Evolutionary conservation across 441 rosid species (phyloP).

Genomic region (Metrosideros polymorpha): DNA sequence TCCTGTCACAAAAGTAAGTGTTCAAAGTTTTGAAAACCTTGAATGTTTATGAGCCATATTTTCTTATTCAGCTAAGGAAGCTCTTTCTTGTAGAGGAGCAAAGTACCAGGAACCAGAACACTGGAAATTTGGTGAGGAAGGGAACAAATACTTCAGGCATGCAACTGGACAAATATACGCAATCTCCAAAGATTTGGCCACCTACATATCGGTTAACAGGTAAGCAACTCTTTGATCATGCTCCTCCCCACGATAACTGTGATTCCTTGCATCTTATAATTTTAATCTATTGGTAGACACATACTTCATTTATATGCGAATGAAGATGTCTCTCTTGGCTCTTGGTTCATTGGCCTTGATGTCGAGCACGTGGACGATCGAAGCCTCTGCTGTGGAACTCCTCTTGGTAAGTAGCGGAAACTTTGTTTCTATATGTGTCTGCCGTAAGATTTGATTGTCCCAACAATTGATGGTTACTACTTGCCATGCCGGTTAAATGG

Average conservation of each 20-base stretch:
- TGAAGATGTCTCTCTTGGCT: slow-evolving; percentile 90
- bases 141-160: slow-evolving; percentile 81
- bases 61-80: background rate
- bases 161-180: slow-evolving; percentile 89
- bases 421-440: background rate
- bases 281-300: slow-evolving; percentile 23
- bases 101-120: slow-evolving; percentile 90
- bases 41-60: background rate
- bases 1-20: slow-evolving; percentile 77
- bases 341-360: slow-evolving; percentile 96
- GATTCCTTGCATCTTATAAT: background rate
- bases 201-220: slow-evolving; percentile 74
- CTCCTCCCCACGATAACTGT: background rate
- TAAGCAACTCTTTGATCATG: slow-evolving; percentile 1
- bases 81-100: slow-evolving; percentile 42
- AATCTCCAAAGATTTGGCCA: slow-evolving; percentile 80
- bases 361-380: slow-evolving; percentile 91
- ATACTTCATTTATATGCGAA: slow-evolving; percentile 77
- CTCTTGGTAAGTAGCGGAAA: slow-evolving; percentile 40
- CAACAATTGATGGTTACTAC: background rate
- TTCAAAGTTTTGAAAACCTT: background rate
- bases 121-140: slow-evolving; percentile 96
- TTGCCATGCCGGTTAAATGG: background rate
- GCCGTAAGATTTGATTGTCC: background rate
- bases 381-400: slow-evolving; percentile 87